A percentile compares a stretch with the other conserved stretches of the same genome.
Evolutionary conservation across 257 asterid genomes (phyloP).

Genomic region (Salvia hispanica): DNA sequence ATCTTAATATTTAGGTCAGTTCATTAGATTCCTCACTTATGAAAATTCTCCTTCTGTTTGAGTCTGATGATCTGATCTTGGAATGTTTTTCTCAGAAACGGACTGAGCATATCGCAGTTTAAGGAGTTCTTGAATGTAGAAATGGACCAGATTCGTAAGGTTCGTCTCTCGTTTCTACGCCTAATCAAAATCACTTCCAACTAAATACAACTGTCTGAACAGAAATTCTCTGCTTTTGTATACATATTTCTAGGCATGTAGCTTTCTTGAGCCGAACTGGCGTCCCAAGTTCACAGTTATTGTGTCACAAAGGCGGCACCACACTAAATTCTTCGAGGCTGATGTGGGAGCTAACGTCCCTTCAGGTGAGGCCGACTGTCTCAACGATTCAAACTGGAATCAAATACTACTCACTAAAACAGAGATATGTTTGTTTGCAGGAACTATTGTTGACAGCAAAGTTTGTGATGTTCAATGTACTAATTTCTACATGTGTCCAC

Average conservation of each 20-base stretch:
- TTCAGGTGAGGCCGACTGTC: constrained; percentile 39
- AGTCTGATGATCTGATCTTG: neutral
- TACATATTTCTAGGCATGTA: constrained; percentile 41
- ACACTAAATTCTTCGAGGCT: constrained; percentile 49
- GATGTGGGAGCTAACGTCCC: constrained; percentile 35
- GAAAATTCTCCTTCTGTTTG: neutral
- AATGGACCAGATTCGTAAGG: constrained; percentile 51
- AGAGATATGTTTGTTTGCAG: constrained; percentile 20
- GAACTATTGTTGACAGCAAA: constrained; percentile 38
- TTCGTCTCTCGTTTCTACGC: too few relatives aligned
- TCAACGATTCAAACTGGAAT: neutral
- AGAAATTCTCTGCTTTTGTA: neutral
- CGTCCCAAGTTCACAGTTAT: constrained; percentile 51
- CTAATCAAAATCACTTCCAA: too few relatives aligned
- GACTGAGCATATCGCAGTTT: constrained; percentile 43
- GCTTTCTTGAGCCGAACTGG: constrained; percentile 52
- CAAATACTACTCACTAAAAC: neutral
- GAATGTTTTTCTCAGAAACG: constrained; percentile 40
- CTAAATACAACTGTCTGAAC: neutral
- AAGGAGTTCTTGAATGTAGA: constrained; percentile 38
- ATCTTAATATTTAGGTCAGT: constrained; percentile 55
- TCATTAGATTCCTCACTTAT: too few relatives aligned
- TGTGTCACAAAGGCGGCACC: constrained; percentile 52
- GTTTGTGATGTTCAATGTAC: constrained; percentile 36
- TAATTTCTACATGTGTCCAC: constrained; percentile 42